Conservation (phyloP, 306 rosid species). For the Rosa multiflora region DNA sequence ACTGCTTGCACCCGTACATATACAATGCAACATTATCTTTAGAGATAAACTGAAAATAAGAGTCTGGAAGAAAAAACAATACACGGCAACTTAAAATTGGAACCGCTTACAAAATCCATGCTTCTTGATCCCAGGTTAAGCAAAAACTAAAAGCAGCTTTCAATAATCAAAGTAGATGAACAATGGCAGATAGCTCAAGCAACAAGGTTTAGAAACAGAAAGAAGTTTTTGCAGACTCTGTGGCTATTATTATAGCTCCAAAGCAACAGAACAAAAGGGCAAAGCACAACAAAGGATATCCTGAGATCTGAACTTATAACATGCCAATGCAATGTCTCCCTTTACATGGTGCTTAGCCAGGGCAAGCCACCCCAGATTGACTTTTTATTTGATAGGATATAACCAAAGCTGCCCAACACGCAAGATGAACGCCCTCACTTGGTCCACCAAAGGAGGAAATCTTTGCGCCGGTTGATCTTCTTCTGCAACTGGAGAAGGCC, state of each 20-base stretch:
- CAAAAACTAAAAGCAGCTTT: conserved; percentile 24
- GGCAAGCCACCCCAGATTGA: conserved; percentile 38
- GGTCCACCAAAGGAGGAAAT: conserved; percentile 96
- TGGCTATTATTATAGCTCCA: conserved; percentile 30
- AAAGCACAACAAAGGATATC: conserved; percentile 17
- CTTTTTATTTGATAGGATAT: conserved; percentile 41
- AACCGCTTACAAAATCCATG: not conserved
- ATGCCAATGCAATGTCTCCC: conserved; percentile 37
- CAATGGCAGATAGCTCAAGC: conserved; percentile 9
- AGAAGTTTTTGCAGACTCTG: conserved; percentile 21
- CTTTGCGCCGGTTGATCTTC: conserved; percentile 97
- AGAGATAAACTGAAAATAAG: not conserved
- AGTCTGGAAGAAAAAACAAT: not conserved
- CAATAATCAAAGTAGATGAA: conserved; percentile 6
- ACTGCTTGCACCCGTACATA: not conserved
- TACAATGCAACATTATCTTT: not conserved
- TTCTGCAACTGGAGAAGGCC: conserved; percentile 98
- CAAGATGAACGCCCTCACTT: conserved; percentile 49
- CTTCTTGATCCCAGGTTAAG: conserved; percentile 14
- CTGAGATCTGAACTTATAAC: conserved; percentile 32
- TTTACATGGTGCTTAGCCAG: conserved; percentile 39
- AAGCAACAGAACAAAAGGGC: conserved; percentile 11
- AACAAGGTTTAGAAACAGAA: conserved; percentile 3
- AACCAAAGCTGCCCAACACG: conserved; percentile 29
- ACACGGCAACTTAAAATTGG: not conserved